Conservation (phyloP, 78 protist genomes). For the Speleostelium caveatum region DNA sequence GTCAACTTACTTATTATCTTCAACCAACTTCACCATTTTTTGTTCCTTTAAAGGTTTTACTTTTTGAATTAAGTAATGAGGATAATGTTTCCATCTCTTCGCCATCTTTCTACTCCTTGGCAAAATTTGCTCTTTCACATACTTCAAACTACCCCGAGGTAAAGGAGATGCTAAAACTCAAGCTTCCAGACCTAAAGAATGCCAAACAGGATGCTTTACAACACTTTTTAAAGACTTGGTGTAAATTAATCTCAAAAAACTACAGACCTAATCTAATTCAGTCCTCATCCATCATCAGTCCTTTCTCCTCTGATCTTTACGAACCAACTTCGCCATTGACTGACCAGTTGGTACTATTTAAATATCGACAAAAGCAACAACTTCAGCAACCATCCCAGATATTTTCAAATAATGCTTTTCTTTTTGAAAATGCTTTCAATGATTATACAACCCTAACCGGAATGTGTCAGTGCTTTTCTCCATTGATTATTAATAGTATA, state of each 20-base stretch:
- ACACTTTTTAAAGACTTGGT: constrained; percentile 50
- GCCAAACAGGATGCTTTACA: constrained; percentile 31
- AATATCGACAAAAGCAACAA: not conserved
- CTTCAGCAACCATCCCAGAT: not conserved
- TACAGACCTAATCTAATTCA: constrained; percentile 65
- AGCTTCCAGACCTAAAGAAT: constrained; percentile 1
- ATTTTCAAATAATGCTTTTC: not conserved
- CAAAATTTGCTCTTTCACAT: constrained; percentile 74
- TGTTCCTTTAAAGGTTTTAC: constrained; percentile 34
- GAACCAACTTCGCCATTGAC: constrained; percentile 17
- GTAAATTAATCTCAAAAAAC: constrained; percentile 47
- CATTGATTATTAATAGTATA: not conserved
- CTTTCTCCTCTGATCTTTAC: constrained; percentile 18
- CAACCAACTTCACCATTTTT: constrained; percentile 34
- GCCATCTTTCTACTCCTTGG: constrained; percentile 55
- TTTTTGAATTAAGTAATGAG: constrained; percentile 41
- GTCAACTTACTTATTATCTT: constrained; percentile 46
- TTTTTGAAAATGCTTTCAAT: constrained; percentile 22
- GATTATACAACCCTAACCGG: constrained; percentile 5
- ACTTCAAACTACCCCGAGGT: constrained; percentile 35
- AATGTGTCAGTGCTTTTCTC: constrained; percentile 25
- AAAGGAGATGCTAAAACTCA: not conserved
- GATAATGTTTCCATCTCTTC: constrained; percentile 46
- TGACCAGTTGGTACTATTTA: constrained; percentile 7
- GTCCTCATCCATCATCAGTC: constrained; percentile 50